Evolutionary conservation across 495 filamentous ascomycete species (phyloP).

Genomic region (Collariella sp.): DNA sequence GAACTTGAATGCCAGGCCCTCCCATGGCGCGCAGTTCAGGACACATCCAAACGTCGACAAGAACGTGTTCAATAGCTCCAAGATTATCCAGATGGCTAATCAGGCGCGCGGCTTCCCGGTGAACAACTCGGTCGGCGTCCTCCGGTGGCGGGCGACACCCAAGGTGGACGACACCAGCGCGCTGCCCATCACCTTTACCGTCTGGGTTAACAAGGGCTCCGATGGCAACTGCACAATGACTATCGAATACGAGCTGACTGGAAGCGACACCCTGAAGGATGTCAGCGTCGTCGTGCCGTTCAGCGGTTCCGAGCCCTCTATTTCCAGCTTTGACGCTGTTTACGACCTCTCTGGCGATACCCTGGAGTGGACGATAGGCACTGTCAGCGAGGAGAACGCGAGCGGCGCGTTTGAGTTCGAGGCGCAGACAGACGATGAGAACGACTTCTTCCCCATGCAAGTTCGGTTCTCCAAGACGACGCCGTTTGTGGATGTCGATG

Average conservation of each 20-base stretch:
- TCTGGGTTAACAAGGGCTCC: constrained; percentile 85
- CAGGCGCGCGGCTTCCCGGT: constrained; percentile 76
- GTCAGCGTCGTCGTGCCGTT: constrained; percentile 84
- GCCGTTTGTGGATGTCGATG: constrained; percentile 86
- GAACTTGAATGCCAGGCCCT: constrained; percentile 61
- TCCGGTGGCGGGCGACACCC: constrained; percentile 76
- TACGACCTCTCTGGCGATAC: constrained; percentile 93
- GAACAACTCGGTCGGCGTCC: constrained; percentile 79
- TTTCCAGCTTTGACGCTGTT: constrained; percentile 86
- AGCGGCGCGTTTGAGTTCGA: constrained; percentile 91
- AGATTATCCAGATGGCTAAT: constrained; percentile 78
- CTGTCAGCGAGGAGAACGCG: constrained; percentile 67
- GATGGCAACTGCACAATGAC: constrained; percentile 74
- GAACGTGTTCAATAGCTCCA: constrained; percentile 65
- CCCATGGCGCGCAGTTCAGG: constrained; percentile 74
- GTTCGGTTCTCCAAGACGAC: constrained; percentile 78
- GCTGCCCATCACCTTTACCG: constrained; percentile 84
- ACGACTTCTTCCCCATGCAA: constrained; percentile 94
- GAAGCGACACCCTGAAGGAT: constrained; percentile 63
- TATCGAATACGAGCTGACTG: constrained; percentile 86
- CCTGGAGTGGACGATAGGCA: constrained; percentile 84
- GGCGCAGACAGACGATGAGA: constrained; percentile 71
- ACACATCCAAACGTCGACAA: constrained; percentile 95
- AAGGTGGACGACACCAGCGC: constrained; percentile 63
- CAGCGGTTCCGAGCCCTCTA: constrained; percentile 66